Conservation (phyloP, 2,329 filamentous ascomycete species). For the Exophiala alcalophila region DNA sequence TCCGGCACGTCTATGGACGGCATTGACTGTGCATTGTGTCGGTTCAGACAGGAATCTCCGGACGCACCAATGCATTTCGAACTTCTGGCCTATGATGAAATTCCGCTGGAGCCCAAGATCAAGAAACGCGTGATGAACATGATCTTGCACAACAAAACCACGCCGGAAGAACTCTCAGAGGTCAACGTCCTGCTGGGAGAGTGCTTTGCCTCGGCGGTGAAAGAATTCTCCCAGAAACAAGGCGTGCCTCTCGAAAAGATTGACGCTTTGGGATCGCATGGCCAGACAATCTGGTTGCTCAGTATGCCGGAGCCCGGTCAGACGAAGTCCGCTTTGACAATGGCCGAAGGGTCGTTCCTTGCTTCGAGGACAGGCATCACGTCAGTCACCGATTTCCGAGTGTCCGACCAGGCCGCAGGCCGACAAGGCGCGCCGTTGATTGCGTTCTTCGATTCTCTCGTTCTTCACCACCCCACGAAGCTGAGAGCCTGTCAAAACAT, state of each 20-base stretch:
- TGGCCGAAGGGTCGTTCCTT: constrained; percentile 58
- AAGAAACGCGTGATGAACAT: constrained; percentile 58
- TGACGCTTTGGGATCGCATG: constrained; percentile 57
- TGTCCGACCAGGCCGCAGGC: constrained; percentile 56
- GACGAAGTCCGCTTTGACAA: constrained; percentile 51
- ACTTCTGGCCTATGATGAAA: constrained; percentile 56
- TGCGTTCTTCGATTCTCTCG: constrained; percentile 56
- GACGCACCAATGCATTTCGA: constrained; percentile 55
- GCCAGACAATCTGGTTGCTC: constrained; percentile 58
- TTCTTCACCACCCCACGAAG: constrained; percentile 57
- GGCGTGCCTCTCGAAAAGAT: constrained; percentile 46
- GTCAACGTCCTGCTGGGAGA: constrained; percentile 58
- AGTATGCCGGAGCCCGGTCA: constrained; percentile 52
- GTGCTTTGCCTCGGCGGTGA: constrained; percentile 53
- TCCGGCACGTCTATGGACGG: constrained; percentile 56
- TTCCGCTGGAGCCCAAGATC: constrained; percentile 53
- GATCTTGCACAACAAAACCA: constrained; percentile 54
- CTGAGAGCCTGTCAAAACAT: constrained; percentile 61
- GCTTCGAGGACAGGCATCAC: constrained; percentile 57
- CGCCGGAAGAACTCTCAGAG: constrained; percentile 54
- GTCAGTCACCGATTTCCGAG: constrained; percentile 57
- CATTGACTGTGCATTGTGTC: constrained; percentile 59
- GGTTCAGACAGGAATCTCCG: constrained; percentile 54
- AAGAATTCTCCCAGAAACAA: constrained; percentile 49
- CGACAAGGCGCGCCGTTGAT: constrained; percentile 56